Percentiles rank a stretch among this genome's conserved stretches.
phyloP scores from a whole-genome alignment of 306 rosid species.

The Cucumis cinereus region DNA sequence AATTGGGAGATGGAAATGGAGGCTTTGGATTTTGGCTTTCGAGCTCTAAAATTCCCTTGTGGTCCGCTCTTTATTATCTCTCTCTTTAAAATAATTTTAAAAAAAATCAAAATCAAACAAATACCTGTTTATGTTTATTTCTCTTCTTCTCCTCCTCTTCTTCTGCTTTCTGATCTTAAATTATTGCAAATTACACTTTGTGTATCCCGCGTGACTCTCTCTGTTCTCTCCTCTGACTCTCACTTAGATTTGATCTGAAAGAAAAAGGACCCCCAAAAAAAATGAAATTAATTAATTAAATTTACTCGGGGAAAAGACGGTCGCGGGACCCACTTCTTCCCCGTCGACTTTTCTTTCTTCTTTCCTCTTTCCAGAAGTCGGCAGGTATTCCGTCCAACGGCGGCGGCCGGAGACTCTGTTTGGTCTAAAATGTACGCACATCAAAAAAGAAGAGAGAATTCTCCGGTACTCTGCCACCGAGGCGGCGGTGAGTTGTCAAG shows the following conservation, averaged over 20 bases:
- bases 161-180: not conserved
- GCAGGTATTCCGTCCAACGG: not conserved
- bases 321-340: not conserved
- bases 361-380: not conserved
- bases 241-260: not conserved
- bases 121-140: not conserved
- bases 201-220: not conserved
- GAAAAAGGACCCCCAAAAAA: not conserved
- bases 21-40: slow-evolving; percentile 37
- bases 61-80: not conserved
- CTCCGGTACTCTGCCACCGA: not conserved
- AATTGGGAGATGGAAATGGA: slow-evolving; percentile 27
- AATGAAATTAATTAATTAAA: not conserved
- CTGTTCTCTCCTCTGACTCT: not conserved
- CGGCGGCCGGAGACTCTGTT: not conserved
- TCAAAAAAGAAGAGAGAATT: not conserved
- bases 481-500: not conserved
- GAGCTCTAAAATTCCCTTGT: slow-evolving; percentile 13
- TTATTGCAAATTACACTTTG: not conserved
- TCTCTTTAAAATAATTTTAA: not conserved
- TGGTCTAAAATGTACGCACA: not conserved
- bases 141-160: not conserved
- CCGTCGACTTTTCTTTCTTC: not conserved
- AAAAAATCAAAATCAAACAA: not conserved
- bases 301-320: not conserved